Percentiles rank a stretch among this genome's conserved stretches.
Conservation (phyloP, 805 yeast species). For the Zygotorulaspora danielsina region DNA sequence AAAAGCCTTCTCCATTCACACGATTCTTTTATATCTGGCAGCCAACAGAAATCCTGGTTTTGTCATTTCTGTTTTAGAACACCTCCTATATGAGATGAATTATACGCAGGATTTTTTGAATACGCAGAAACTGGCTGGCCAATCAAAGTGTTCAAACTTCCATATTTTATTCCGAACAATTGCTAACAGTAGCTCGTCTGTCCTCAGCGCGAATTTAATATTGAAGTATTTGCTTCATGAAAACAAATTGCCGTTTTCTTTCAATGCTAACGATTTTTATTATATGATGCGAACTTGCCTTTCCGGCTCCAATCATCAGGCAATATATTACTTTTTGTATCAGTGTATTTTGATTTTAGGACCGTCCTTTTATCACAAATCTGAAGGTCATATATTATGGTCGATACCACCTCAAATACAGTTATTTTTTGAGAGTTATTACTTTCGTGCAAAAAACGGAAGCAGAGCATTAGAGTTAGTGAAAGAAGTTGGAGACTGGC, state of each 20-base stretch:
- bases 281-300: constrained; percentile 14
- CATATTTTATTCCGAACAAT: constrained; percentile 16
- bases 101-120: constrained; percentile 9
- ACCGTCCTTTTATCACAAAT: constrained; percentile 3
- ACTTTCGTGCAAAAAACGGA: constrained; percentile 5
- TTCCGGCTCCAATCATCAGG: constrained; percentile 8
- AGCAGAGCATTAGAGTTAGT: constrained; percentile 7
- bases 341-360: constrained; percentile 8
- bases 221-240: constrained; percentile 11
- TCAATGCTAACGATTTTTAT: constrained; percentile 17
- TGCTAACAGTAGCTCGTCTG: constrained; percentile 14
- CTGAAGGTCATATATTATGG: constrained; percentile 5
- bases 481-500: constrained; percentile 8
- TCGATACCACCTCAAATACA: constrained; percentile 11
- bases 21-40: constrained; percentile 12
- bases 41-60: constrained; percentile 13
- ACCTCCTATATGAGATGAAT: constrained; percentile 11
- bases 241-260: constrained; percentile 5
- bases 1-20: constrained; percentile 14
- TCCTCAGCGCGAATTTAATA: constrained; percentile 14
- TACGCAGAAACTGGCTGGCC: constrained; percentile 10
- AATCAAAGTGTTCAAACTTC: constrained; percentile 11
- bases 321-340: constrained; percentile 13
- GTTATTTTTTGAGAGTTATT: constrained; percentile 1
- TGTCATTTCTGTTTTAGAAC: constrained; percentile 14